Percentiles rank a stretch among this genome's conserved stretches.
phyloP scores from a whole-genome alignment of 805 yeast species.

The Blastobotrys peoriensis region DNA sequence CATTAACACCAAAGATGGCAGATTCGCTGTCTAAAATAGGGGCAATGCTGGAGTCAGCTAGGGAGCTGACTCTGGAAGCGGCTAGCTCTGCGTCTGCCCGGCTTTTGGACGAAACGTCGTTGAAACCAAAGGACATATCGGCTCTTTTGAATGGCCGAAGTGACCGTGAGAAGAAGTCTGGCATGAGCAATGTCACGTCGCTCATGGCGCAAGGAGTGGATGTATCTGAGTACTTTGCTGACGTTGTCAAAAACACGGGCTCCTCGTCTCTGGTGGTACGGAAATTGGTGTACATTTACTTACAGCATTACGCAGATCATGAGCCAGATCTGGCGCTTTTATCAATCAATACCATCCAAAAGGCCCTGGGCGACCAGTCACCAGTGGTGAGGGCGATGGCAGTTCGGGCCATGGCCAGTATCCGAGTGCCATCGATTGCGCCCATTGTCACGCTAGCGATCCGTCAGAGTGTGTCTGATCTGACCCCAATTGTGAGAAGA shows the following conservation, averaged over 20 bases:
- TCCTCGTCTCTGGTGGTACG: slow-evolving; percentile 59
- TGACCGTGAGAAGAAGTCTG: slow-evolving; percentile 57
- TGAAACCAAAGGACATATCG: slow-evolving; percentile 58
- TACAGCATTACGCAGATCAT: slow-evolving; percentile 68
- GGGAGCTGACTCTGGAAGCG: slow-evolving; percentile 73
- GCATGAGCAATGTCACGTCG: slow-evolving; percentile 48
- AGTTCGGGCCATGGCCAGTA: slow-evolving; percentile 74
- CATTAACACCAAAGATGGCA: slow-evolving; percentile 36
- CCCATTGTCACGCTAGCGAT: slow-evolving; percentile 74
- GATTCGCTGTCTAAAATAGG: slow-evolving; percentile 58
- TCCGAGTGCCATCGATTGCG: slow-evolving; percentile 70
- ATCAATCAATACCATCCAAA: slow-evolving; percentile 88
- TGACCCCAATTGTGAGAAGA: slow-evolving; percentile 69
- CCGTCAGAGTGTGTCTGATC: slow-evolving; percentile 60
- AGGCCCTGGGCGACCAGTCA: slow-evolving; percentile 62
- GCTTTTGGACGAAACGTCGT: slow-evolving; percentile 55
- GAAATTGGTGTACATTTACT: slow-evolving; percentile 68
- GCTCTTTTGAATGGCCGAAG: slow-evolving; percentile 60
- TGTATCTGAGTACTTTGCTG: slow-evolving; percentile 58
- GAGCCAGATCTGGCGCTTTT: slow-evolving; percentile 88
- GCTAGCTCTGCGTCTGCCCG: slow-evolving; percentile 71
- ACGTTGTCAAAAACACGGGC: slow-evolving; percentile 82
- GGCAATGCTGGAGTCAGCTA: slow-evolving; percentile 72
- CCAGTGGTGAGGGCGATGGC: slow-evolving; percentile 68
- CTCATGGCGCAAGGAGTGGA: slow-evolving; percentile 35